Evolutionary conservation across 345 rosid species (phyloP).

Genomic region (Atalantia buxifolia): DNA sequence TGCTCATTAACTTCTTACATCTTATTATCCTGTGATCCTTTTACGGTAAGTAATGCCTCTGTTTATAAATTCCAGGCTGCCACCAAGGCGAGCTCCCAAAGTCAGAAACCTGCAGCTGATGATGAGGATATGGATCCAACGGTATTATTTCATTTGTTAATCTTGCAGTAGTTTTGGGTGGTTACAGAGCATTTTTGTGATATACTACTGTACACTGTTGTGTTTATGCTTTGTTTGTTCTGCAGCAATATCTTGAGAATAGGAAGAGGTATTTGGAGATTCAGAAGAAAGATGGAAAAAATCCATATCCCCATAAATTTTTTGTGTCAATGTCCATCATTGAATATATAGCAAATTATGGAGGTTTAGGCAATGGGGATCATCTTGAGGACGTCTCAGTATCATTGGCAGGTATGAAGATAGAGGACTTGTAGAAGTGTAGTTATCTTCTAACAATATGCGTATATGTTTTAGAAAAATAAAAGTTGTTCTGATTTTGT

Average conservation of each 20-base stretch:
- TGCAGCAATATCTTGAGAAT: constrained; percentile 91
- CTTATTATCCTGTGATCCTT: not conserved
- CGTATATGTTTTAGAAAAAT: not conserved
- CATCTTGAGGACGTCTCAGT: constrained; percentile 58
- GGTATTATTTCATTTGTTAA: constrained; percentile 27
- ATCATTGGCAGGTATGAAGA: constrained; percentile 65
- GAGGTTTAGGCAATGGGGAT: constrained; percentile 57
- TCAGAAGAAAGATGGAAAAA: constrained; percentile 64
- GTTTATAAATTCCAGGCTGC: constrained; percentile 37
- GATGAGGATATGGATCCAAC: constrained; percentile 99
- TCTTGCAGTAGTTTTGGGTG: not conserved
- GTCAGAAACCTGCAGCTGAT: constrained; percentile 57
- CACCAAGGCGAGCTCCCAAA: constrained; percentile 30
- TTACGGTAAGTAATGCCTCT: not conserved
- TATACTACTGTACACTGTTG: not conserved
- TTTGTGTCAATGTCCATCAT: constrained; percentile 47
- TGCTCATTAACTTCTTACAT: not conserved
- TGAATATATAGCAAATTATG: constrained; percentile 61
- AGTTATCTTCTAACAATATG: not conserved
- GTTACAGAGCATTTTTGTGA: not conserved
- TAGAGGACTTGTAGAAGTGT: not conserved
- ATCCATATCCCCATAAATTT: constrained; percentile 92
- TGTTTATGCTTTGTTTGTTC: constrained; percentile 1
- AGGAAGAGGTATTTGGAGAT: constrained; percentile 64
- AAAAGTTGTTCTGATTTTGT: not conserved